Base-by-base conservation (phyloP, 2,329 filamentous ascomycete genomes). In the Ophiosphaerella herpotricha region DNA sequence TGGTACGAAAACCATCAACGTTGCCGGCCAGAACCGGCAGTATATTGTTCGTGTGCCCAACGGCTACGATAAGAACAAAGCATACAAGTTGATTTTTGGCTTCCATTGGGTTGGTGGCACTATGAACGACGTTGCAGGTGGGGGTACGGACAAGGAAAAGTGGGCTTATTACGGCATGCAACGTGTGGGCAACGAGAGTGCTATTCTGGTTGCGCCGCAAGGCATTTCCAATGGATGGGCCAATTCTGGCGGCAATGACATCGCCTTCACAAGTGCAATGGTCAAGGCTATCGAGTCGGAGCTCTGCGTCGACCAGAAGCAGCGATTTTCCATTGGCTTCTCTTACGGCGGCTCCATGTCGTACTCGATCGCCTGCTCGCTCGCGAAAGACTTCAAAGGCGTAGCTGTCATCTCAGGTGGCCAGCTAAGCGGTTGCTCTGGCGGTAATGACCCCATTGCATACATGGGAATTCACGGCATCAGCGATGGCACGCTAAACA, bases 331-430 rank as follows among this genome's bases (percentile, higher is more conserved):
- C 32, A 77, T 74, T 1, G 76, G 75, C 9, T 78, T 75, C 63
- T 75, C 72, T 52, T 78, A 77, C 54, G 75, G 77, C 31, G 75
- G 70, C 37, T 68, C 71, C 26, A 78, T 79, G 73, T 71, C 67
- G 1, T 75, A 68, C 55, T 66, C 73, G 0, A 60, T 77, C 14
- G 75, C 77, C 7, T 79, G 76, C 52, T 68, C 75, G 1, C 70
- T 74, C 9, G 67, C 75, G 6, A 58, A 64, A 26, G 61, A 63
- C 37, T 72, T 78, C 60, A 67, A 71, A 31, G 77, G 74, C 35
- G 71, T 78, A n/a, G 69, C 72, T 35, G 53, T 57, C 5, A 52
- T 60, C 32, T 58, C 55, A n/a, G 59, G 57, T 35, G 57, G 48
- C 1, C 42, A 45, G 37, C 26, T 62, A 35, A 58, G 52, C 21